phyloP scores from a whole-genome alignment of 2,329 filamentous ascomycete species.

The Cordyceps fumosorosea region DNA sequence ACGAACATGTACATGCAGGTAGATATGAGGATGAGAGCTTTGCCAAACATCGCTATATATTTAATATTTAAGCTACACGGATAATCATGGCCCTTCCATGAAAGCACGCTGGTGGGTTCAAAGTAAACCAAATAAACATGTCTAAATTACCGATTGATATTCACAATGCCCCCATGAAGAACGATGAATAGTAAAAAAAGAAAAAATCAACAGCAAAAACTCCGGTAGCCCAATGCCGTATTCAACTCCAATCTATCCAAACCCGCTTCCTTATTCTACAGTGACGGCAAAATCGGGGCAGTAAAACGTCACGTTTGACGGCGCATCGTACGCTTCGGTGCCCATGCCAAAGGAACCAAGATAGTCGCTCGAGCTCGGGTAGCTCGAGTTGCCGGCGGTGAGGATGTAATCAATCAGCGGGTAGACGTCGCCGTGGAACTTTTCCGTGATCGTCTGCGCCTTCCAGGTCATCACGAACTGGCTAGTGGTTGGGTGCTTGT shows the following conservation, averaged over 20 bases:
- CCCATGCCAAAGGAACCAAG: slow-evolving; percentile 47
- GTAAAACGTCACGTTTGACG: slow-evolving; percentile 41
- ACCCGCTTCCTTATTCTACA: slow-evolving; percentile 17
- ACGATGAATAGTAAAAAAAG: background rate
- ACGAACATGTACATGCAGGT: background rate
- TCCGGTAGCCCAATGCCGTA: slow-evolving; percentile 10
- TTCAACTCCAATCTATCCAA: slow-evolving; percentile 14
- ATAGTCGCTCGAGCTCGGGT: slow-evolving; percentile 37
- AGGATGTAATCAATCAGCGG: slow-evolving; percentile 38
- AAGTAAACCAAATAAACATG: background rate
- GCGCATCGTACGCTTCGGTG: slow-evolving; percentile 40
- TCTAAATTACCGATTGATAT: slow-evolving; percentile 12
- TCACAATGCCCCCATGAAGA: slow-evolving; percentile 1
- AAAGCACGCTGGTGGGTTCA: background rate
- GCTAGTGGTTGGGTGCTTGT: slow-evolving; percentile 26
- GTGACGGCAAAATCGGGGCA: slow-evolving; percentile 34
- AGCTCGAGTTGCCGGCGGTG: slow-evolving; percentile 25
- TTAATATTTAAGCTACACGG: background rate
- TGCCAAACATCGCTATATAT: background rate
- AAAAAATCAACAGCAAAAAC: slow-evolving; percentile 1
- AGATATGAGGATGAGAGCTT: background rate
- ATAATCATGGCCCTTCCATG: background rate
- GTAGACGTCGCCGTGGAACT: slow-evolving; percentile 41
- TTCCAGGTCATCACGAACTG: slow-evolving; percentile 48
- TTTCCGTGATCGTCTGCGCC: slow-evolving; percentile 26